Percentiles rank a stretch among this genome's conserved stretches.
phyloP scores from a whole-genome alignment of 1,139 yeast genomes.

The Cylindricascospora bacillispora region DNA sequence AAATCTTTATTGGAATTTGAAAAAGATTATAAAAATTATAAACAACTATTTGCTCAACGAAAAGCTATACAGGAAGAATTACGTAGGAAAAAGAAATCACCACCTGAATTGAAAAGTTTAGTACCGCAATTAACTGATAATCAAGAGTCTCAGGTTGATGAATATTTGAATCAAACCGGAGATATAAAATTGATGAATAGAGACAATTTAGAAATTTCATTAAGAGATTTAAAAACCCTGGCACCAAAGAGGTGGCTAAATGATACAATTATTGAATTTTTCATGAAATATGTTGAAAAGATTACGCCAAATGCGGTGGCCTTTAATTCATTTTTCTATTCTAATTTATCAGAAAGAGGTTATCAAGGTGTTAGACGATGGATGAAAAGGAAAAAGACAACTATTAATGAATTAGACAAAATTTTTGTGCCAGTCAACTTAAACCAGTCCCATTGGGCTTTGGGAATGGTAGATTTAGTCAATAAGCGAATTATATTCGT shows the following conservation, averaged over 20 bases:
- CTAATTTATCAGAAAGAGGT: constrained; percentile 59
- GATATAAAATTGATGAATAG: constrained; percentile 30
- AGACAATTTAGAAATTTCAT: constrained; percentile 46
- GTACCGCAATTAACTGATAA: constrained; percentile 24
- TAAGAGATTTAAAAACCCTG: constrained; percentile 59
- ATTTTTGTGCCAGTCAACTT: constrained; percentile 78
- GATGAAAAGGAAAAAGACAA: constrained; percentile 74
- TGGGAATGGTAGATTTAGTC: constrained; percentile 62
- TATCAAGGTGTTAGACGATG: constrained; percentile 75
- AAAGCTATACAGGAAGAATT: constrained; percentile 29
- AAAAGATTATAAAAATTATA: constrained; percentile 31
- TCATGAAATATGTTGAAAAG: constrained; percentile 43
- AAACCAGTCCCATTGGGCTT: constrained; percentile 83
- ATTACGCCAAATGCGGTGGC: constrained; percentile 35
- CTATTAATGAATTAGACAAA: constrained; percentile 48
- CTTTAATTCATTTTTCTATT: constrained; percentile 80
- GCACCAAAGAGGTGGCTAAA: constrained; percentile 73
- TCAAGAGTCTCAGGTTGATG: constrained; percentile 29
- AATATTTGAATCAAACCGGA: constrained; percentile 28
- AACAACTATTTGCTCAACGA: constrained; percentile 31
- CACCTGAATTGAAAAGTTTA: constrained; percentile 16
- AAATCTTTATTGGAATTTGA: constrained; percentile 21
- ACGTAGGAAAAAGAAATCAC: constrained; percentile 26
- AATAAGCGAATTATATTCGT: constrained; percentile 49
- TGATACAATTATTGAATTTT: constrained; percentile 81